A percentile compares a stretch with the other conserved stretches of the same genome.
Conservation (phyloP, 2,329 filamentous ascomycete genomes). For the Nemania serpens region DNA sequence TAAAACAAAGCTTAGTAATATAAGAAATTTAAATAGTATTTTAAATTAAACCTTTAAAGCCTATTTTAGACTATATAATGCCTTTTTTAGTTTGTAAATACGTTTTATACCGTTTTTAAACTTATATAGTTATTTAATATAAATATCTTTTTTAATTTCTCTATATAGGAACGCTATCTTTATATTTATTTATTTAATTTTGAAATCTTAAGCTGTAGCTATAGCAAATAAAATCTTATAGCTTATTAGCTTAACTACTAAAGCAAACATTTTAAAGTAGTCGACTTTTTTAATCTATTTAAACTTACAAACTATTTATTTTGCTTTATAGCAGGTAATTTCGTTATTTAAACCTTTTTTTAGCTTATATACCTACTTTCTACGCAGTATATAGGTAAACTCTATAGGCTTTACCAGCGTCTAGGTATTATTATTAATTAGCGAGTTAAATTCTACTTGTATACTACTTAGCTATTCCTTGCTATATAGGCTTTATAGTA, state of each 20-base stretch:
- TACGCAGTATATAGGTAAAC: too few species aligned
- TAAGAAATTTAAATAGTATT: slow-evolving; percentile 6
- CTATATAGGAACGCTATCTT: slow-evolving; percentile 6
- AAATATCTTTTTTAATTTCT: slow-evolving; percentile 13
- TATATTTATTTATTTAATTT: slow-evolving; percentile 13
- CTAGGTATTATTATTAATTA: too few species aligned
- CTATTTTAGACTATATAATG: slow-evolving; percentile 6
- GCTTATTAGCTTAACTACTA: too few species aligned
- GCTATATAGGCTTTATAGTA: too few species aligned
- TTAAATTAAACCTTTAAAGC: slow-evolving; percentile 10
- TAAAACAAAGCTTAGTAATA: background rate
- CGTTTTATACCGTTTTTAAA: slow-evolving; percentile 1
- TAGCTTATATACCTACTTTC: too few species aligned
- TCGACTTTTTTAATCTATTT: slow-evolving; percentile 10
- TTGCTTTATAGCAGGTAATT: background rate
- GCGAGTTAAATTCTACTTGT: too few species aligned
- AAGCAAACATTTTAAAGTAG: slow-evolving; percentile 12
- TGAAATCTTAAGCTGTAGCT: background rate
- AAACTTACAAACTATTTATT: slow-evolving; percentile 7
- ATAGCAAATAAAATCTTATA: too few species aligned
- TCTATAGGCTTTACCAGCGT: too few species aligned
- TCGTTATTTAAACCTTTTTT: too few species aligned
- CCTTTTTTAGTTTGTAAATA: slow-evolving; percentile 6
- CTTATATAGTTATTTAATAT: slow-evolving; percentile 5
- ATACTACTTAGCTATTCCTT: too few species aligned